Base-by-base conservation (phyloP, 306 rosid species). In the Datisca glomerata region DNA sequence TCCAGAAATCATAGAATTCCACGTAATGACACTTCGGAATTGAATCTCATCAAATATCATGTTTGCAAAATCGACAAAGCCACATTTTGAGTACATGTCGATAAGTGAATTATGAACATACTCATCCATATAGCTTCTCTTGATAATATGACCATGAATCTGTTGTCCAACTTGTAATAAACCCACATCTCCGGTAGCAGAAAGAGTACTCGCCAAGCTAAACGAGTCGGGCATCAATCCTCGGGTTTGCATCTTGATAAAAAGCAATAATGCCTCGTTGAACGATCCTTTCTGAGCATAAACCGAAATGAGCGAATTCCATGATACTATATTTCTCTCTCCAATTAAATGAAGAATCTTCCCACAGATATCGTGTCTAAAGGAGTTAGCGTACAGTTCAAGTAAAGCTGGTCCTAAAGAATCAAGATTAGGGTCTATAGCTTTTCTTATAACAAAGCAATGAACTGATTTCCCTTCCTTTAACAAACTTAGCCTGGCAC, bases 1-100 rank as follows among this genome's bases (percentile, higher is more conserved):
- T 41, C 93, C 94, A 52, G 71, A 72, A 20, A 87, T 72, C 85
- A 83, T 79, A 65, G 82, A 83, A 56, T 83, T 87, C 94, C 93
- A 82, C 6, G 94, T 66, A 41, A 76, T 69, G 15, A 74, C 59
- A 60, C 94, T 72, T 65, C 49, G 70, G 16, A 53, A 47, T 27
- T 21, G 24, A 18, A 69, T 44, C 39, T 35, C 52, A 8, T 72
- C 64, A 49, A 87, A 87, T 59, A 87, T 72, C 48, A 27, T 33
- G 62, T 55, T 66, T 29, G 89, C 89, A 15, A 42, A 60, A 64
- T 70, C 71, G 23, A 74, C 63, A 57, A 63, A 69, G 49, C 89
- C 89, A 40, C 83, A 82, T 72, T 87, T 87, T 13, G 81, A 76
- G 66, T 87, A 83, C 97, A 87, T 76, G 45, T 83, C 89, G 16